These are phyloP conservation scores for Starmerella potacharoeniae DNA, from an alignment of 805 yeast species.

Conservation along the genomic window DNA sequence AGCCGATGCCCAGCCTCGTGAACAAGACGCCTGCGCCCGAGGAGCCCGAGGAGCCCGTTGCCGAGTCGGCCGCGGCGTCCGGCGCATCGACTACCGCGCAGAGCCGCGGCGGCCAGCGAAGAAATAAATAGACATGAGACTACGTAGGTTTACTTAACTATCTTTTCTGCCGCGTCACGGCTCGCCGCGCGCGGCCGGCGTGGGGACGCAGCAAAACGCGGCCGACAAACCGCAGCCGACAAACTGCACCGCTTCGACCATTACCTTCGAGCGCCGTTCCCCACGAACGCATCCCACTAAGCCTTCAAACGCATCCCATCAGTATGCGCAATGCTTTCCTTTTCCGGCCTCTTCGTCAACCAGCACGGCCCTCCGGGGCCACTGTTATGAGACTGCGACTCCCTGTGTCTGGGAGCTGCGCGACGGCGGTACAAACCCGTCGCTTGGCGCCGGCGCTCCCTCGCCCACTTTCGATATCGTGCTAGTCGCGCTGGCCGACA, in stretches of 20 bases:
- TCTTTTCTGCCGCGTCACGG: not conserved
- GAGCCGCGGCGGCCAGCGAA: not conserved
- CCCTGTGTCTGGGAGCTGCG: constrained; percentile 1
- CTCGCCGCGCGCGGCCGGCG: too few species aligned
- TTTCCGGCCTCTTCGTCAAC: too few species aligned
- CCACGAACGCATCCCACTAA: too few species aligned
- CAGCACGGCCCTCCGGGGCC: not conserved
- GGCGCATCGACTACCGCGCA: constrained; percentile 3
- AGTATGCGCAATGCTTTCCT: too few species aligned
- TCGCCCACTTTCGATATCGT: not conserved
- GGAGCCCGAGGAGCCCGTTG: not conserved
- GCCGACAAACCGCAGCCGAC: too few species aligned
- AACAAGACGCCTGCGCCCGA: not conserved
- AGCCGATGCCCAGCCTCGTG: constrained; percentile 15
- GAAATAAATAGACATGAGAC: constrained; percentile 1
- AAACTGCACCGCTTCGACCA: too few species aligned
- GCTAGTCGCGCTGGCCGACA: constrained; percentile 2
- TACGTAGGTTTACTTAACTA: not conserved
- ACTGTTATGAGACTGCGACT: not conserved
- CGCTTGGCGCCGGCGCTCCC: not conserved
- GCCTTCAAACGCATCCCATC: too few species aligned
- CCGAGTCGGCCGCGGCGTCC: constrained; percentile 9
- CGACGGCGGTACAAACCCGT: not conserved
- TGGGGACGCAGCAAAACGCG: too few species aligned
- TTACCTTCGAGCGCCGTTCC: too few species aligned